phyloP scores from a whole-genome alignment of 2,329 filamentous ascomycete genomes.

The Bipolaris bicolor region DNA sequence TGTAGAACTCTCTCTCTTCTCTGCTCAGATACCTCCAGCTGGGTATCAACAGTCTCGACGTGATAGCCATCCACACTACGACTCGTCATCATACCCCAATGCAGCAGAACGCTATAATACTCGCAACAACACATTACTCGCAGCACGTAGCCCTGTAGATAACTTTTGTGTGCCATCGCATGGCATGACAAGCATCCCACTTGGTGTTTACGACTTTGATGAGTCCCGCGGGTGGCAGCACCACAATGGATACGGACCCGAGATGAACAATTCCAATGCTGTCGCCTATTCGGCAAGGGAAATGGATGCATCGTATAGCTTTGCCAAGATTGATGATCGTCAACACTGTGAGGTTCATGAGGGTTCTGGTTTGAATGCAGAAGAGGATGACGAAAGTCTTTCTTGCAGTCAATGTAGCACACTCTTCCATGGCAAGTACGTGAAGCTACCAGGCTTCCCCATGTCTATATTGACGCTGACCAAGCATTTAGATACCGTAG shows the following conservation, averaged over 20 bases:
- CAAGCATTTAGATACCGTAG: constrained; percentile 13
- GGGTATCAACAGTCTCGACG: no score
- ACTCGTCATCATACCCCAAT: not conserved
- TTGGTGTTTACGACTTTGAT: not conserved
- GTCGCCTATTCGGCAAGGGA: not conserved
- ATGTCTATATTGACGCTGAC: constrained; percentile 3
- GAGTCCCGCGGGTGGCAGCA: not conserved
- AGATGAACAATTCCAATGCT: not conserved
- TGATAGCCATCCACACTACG: not conserved
- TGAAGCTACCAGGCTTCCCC: not conserved
- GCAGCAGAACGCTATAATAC: not conserved
- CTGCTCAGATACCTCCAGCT: no score
- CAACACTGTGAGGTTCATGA: not conserved
- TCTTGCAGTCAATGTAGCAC: constrained; percentile 4
- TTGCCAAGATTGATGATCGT: not conserved
- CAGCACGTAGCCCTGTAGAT: not conserved
- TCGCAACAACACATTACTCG: not conserved
- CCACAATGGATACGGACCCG: no score
- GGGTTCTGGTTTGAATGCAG: no score
- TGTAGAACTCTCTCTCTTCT: not conserved
- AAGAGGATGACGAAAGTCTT: not conserved
- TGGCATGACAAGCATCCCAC: not conserved
- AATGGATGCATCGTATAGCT: not conserved
- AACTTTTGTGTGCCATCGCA: not conserved
- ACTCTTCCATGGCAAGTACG: constrained; percentile 16